Percentiles rank a stretch among this genome's conserved stretches.
Evolutionary conservation across 441 rosid genomes (phyloP).

Genomic region (Aquilaria agallochum): DNA sequence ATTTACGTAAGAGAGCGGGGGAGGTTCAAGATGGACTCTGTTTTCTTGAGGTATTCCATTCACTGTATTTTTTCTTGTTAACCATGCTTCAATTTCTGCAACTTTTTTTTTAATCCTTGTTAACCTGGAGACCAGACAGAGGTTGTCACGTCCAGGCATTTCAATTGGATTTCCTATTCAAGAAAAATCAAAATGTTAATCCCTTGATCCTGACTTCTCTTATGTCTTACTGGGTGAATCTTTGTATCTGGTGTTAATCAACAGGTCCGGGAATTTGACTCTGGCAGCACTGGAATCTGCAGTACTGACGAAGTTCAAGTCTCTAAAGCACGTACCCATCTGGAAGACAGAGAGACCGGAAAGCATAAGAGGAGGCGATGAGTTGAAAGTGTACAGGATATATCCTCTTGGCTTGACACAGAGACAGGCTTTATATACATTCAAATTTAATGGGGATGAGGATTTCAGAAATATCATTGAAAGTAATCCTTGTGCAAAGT

Average conservation of each 20-base stretch:
- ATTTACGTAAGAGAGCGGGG: slow-evolving; percentile 72
- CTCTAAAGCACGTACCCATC: slow-evolving; percentile 49
- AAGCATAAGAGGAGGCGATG: slow-evolving; percentile 53
- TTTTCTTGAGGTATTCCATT: slow-evolving; percentile 56
- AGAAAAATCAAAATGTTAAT: no score
- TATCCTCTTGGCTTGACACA: slow-evolving; percentile 77
- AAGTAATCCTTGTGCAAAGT: slow-evolving; percentile 56
- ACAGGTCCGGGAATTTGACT: slow-evolving; percentile 47
- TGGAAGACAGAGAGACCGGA: slow-evolving; percentile 78
- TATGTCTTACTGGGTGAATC: no score
- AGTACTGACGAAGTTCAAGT: slow-evolving; percentile 53
- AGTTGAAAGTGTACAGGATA: slow-evolving; percentile 46
- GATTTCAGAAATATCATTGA: slow-evolving; percentile 50
- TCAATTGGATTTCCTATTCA: no score
- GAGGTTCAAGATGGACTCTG: slow-evolving; percentile 62
- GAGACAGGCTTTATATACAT: slow-evolving; percentile 69
- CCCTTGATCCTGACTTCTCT: no score
- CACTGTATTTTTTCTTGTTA: not conserved
- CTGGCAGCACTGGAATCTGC: slow-evolving; percentile 48
- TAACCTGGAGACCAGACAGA: no score
- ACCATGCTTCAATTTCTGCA: not conserved
- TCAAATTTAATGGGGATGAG: slow-evolving; percentile 45
- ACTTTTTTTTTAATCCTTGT: not conserved
- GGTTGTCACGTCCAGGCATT: no score
- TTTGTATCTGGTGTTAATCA: not conserved